Evolutionary conservation across 2,329 filamentous ascomycete species (phyloP).

Genomic region (Trichoderma arundinaceum): DNA sequence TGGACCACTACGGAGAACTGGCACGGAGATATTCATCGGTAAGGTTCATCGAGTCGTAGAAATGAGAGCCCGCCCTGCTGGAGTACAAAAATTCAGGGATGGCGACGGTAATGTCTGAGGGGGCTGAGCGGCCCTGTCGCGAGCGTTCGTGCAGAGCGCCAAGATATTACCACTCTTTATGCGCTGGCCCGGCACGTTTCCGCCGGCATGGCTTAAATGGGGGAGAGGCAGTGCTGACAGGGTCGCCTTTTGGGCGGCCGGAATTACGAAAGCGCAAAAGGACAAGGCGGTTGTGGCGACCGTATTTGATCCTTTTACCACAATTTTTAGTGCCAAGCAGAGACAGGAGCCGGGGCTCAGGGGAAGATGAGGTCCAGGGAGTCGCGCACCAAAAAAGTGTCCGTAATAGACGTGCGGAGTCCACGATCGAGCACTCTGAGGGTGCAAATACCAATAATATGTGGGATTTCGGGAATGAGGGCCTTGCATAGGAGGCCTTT

Average conservation of each 20-base stretch:
- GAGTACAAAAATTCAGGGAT: conserved; percentile 18
- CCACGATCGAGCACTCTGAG: too few relatives aligned
- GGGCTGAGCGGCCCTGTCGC: conserved; percentile 24
- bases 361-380: not conserved
- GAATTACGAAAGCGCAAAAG: conserved; percentile 3
- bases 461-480: too few relatives aligned
- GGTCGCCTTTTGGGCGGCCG: conserved; percentile 13
- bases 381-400: too few relatives aligned
- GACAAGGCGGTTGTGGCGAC: not conserved
- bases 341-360: conserved; percentile 10
- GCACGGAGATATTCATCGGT: conserved; percentile 12
- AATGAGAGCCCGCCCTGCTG: conserved; percentile 17
- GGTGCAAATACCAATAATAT: too few relatives aligned
- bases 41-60: not conserved
- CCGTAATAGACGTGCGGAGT: too few relatives aligned
- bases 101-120: not conserved
- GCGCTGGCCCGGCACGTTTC: conserved; percentile 22
- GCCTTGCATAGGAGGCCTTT: too few relatives aligned
- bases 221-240: conserved; percentile 28
- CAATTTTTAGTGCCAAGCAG: conserved; percentile 5
- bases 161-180: conserved; percentile 26
- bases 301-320: conserved; percentile 23
- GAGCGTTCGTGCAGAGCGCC: conserved; percentile 21
- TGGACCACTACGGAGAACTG: not conserved
- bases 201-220: conserved; percentile 24